A percentile compares a stretch with the other conserved stretches of the same genome.
phyloP scores from a whole-genome alignment of 1,139 yeast species.

The Geotrichum restrictum region DNA sequence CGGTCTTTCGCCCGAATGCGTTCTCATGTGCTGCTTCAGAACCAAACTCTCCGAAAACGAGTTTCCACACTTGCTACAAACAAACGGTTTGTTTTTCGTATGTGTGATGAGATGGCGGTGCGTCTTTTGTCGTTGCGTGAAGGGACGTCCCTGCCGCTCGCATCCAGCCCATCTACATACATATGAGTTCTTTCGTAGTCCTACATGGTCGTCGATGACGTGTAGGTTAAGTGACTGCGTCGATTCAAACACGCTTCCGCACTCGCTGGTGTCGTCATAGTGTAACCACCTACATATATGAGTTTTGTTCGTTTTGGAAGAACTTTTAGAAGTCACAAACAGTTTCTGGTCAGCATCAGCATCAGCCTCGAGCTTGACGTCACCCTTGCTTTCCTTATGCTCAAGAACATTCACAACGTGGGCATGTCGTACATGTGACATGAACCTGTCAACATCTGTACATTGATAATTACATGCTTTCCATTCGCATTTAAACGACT shows the following conservation, averaged over 20 bases:
- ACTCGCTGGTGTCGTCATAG: constrained; percentile 38
- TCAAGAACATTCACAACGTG: constrained; percentile 38
- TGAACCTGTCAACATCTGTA: constrained; percentile 48
- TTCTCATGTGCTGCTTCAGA: constrained; percentile 71
- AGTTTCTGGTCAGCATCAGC: no score
- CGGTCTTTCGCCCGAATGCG: constrained; percentile 86
- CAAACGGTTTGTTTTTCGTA: constrained; percentile 74
- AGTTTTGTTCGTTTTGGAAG: constrained; percentile 16
- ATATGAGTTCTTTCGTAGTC: constrained; percentile 67
- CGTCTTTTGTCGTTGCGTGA: constrained; percentile 76
- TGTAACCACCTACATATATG: constrained; percentile 49
- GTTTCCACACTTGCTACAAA: constrained; percentile 64
- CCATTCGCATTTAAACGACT: constrained; percentile 63
- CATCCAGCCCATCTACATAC: constrained; percentile 78
- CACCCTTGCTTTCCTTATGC: not conserved
- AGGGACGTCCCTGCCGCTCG: constrained; percentile 56
- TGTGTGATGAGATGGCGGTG: constrained; percentile 84
- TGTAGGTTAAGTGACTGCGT: constrained; percentile 69
- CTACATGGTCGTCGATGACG: constrained; percentile 61
- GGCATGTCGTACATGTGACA: constrained; percentile 58
- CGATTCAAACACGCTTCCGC: constrained; percentile 48
- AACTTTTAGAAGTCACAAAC: no score
- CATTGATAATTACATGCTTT: constrained; percentile 57
- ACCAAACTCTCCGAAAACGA: constrained; percentile 65
- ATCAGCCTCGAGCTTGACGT: not conserved